These are phyloP conservation scores for Malus asiatica DNA, from an alignment of 306 rosid species.

Conservation along the genomic window DNA sequence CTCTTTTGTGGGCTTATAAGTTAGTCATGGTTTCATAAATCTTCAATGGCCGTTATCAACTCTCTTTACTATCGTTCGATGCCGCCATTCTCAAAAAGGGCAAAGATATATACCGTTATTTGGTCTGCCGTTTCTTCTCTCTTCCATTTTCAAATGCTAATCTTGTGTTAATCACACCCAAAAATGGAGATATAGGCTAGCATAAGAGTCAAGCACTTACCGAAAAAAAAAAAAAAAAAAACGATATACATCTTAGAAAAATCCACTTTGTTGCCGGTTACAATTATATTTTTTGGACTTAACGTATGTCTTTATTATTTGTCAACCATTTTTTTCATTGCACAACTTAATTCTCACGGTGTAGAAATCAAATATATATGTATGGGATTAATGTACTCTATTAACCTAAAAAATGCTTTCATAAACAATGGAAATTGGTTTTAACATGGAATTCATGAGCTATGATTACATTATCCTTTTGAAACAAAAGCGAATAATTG, in stretches of 20 bases:
- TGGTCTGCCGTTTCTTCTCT: background rate
- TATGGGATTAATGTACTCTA: background rate
- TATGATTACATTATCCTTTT: background rate
- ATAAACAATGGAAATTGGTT: background rate
- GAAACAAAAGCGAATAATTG: background rate
- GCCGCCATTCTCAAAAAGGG: background rate
- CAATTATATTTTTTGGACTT: background rate
- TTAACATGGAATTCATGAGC: background rate
- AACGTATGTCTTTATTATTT: no score
- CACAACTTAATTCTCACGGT: no score
- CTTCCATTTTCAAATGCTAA: background rate
- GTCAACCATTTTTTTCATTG: no score
- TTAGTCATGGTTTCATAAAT: background rate
- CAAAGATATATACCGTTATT: background rate
- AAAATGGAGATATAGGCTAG: background rate
- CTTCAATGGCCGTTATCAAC: background rate
- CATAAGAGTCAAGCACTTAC: background rate
- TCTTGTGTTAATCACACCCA: constrained; percentile 9
- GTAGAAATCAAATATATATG: background rate
- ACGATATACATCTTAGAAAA: background rate
- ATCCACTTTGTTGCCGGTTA: background rate
- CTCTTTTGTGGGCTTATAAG: no score
- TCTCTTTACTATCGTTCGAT: background rate
- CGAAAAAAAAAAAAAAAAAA: no score
- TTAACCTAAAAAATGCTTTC: background rate